Percentiles rank a stretch among this genome's conserved stretches.
These are phyloP conservation scores for Xylaria sp. DNA, from an alignment of 2,329 filamentous ascomycete genomes.

Conservation along the genomic window DNA sequence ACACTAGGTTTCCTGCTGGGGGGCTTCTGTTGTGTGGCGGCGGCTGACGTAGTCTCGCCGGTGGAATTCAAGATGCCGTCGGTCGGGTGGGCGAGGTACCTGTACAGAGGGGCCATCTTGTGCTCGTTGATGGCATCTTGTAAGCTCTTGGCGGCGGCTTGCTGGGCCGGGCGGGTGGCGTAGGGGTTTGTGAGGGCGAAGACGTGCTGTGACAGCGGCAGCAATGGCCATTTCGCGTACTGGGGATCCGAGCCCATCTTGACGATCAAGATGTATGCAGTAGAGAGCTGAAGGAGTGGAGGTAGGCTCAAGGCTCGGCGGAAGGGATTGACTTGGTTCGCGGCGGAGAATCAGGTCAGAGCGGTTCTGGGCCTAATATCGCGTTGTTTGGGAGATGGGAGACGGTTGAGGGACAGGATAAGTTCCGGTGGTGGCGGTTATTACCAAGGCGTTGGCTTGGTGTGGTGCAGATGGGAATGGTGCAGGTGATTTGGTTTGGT, in stretches of 20 bases:
- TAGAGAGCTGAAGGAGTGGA: not conserved
- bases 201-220: slow-evolving; percentile 82
- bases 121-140: slow-evolving; percentile 83
- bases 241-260: slow-evolving; percentile 82
- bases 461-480: no score
- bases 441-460: no score
- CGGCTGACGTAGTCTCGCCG: slow-evolving; percentile 65
- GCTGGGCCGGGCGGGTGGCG: slow-evolving; percentile 68
- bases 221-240: slow-evolving; percentile 83
- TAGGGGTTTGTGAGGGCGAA: slow-evolving; percentile 85
- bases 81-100: slow-evolving; percentile 79
- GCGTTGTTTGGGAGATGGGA: no score
- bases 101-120: slow-evolving; percentile 88
- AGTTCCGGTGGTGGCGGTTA: no score
- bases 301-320: no score
- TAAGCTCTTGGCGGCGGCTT: slow-evolving; percentile 73
- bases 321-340: no score
- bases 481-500: no score
- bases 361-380: no score
- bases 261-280: not conserved
- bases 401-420: no score
- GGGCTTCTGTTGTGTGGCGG: slow-evolving; percentile 58
- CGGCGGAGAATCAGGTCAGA: no score
- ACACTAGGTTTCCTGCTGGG: slow-evolving; percentile 68
- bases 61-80: slow-evolving; percentile 81